These are phyloP conservation scores for Kluyveromyces sp. DNA, from an alignment of 1,139 yeast species.

Conservation along the genomic window DNA sequence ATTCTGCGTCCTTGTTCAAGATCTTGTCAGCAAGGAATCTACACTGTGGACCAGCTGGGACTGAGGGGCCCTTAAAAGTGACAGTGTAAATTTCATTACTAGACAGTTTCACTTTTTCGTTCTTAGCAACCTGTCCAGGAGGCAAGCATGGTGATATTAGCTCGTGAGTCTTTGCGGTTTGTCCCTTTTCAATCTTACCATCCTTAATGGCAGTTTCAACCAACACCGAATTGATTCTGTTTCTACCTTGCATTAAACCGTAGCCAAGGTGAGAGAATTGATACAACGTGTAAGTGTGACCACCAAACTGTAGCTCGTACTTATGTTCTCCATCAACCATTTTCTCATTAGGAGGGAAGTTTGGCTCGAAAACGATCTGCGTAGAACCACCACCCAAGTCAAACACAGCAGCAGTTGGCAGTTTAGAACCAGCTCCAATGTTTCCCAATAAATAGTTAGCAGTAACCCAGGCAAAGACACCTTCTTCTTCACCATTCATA, in stretches of 20 bases:
- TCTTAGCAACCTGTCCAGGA: slow-evolving; percentile 51
- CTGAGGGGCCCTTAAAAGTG: slow-evolving; percentile 65
- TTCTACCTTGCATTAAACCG: slow-evolving; percentile 91
- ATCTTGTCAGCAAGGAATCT: slow-evolving; percentile 74
- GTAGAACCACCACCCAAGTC: slow-evolving; percentile 99
- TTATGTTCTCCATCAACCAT: slow-evolving; percentile 87
- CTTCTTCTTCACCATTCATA: slow-evolving; percentile 96
- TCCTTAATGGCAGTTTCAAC: slow-evolving; percentile 43
- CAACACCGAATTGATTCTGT: slow-evolving; percentile 61
- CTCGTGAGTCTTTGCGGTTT: slow-evolving; percentile 37
- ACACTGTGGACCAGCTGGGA: slow-evolving; percentile 65
- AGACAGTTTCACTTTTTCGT: slow-evolving; percentile 50
- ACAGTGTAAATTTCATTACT: slow-evolving; percentile 49
- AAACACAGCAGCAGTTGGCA: slow-evolving; percentile 90
- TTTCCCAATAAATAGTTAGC: slow-evolving; percentile 88
- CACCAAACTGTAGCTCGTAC: slow-evolving; percentile 72
- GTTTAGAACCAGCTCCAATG: slow-evolving; percentile 65
- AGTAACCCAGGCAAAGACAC: slow-evolving; percentile 99
- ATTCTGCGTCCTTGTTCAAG: slow-evolving; percentile 72
- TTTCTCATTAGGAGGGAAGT: slow-evolving; percentile 45
- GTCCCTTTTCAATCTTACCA: slow-evolving; percentile 34
- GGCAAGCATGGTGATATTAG: slow-evolving; percentile 80
- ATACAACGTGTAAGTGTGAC: slow-evolving; percentile 71
- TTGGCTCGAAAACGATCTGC: slow-evolving; percentile 95
- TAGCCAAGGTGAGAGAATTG: slow-evolving; percentile 94